Conservation (phyloP, 2,329 filamentous ascomycete species). For the Podosphaera xanthii region DNA sequence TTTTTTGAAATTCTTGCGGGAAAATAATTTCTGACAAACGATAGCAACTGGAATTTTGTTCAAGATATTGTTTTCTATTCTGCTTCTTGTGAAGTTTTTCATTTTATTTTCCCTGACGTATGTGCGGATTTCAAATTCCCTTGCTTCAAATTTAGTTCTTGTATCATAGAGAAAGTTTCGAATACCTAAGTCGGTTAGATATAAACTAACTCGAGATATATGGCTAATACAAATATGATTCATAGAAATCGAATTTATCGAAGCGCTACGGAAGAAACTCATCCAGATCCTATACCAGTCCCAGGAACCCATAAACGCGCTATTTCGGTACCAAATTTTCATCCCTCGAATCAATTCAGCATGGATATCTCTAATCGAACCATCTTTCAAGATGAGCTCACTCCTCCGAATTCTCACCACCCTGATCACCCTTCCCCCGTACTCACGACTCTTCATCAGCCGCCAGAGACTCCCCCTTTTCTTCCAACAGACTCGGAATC, state of each 20-base stretch:
- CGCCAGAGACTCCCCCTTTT: not conserved
- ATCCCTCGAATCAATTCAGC: slow-evolving; percentile 1
- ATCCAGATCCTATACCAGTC: slow-evolving; percentile 5
- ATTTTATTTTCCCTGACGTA: no score
- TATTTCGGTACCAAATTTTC: slow-evolving; percentile 10
- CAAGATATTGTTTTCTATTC: no score
- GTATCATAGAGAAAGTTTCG: no score
- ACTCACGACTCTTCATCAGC: not conserved
- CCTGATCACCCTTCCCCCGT: slow-evolving; percentile 9
- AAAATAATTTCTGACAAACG: no score
- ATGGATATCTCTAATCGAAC: slow-evolving; percentile 4
- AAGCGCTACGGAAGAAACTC: slow-evolving; percentile 7
- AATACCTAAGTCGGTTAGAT: no score
- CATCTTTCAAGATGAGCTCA: slow-evolving; percentile 9
- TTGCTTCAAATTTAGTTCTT: no score
- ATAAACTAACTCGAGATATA: no score
- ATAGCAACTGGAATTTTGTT: no score
- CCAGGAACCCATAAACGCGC: slow-evolving; percentile 8
- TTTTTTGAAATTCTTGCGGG: no score
- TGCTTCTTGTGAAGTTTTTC: no score
- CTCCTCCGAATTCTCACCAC: slow-evolving; percentile 13
- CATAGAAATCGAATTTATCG: slow-evolving; percentile 6
- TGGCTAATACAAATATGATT: not conserved
- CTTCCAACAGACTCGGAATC: slow-evolving; percentile 1
- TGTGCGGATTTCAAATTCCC: no score